Evolutionary conservation across 2,329 filamentous ascomycete genomes (phyloP).

Genomic region (Paecilomyces formosus): DNA sequence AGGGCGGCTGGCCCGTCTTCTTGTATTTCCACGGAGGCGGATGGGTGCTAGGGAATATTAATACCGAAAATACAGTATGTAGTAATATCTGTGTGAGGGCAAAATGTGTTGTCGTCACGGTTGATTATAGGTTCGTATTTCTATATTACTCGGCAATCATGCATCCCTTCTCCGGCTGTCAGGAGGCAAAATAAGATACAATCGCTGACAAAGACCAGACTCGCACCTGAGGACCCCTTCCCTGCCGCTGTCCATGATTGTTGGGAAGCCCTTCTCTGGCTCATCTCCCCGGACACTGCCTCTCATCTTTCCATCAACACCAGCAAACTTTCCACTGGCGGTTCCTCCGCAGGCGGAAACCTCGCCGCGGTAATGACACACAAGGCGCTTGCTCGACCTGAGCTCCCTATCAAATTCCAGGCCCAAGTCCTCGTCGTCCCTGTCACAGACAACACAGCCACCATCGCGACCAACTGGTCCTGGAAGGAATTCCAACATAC

Average conservation of each 20-base stretch:
- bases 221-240: conserved; percentile 51
- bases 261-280: conserved; percentile 49
- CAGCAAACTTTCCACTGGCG: conserved; percentile 40
- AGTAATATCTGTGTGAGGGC: conserved; percentile 47
- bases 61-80: conserved; percentile 51
- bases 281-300: conserved; percentile 33
- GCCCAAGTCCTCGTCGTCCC: conserved; percentile 51
- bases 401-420: conserved; percentile 31
- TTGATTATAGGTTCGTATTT: conserved; percentile 46
- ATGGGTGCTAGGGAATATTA: conserved; percentile 52
- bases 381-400: conserved; percentile 33
- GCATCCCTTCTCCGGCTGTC: background rate
- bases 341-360: conserved; percentile 48
- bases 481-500: conserved; percentile 47
- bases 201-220: conserved; percentile 23
- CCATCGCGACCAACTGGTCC: conserved; percentile 35
- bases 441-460: conserved; percentile 52
- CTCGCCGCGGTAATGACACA: conserved; percentile 49
- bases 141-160: background rate
- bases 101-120: conserved; percentile 47
- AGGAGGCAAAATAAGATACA: no score
- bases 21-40: conserved; percentile 54
- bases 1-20: conserved; percentile 47
- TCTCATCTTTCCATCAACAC: conserved; percentile 34
- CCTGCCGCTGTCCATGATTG: conserved; percentile 52